Percentiles rank a stretch among this genome's conserved stretches.
Evolutionary conservation across 805 yeast genomes (phyloP).

Genomic region (Lipomyces kockii): DNA sequence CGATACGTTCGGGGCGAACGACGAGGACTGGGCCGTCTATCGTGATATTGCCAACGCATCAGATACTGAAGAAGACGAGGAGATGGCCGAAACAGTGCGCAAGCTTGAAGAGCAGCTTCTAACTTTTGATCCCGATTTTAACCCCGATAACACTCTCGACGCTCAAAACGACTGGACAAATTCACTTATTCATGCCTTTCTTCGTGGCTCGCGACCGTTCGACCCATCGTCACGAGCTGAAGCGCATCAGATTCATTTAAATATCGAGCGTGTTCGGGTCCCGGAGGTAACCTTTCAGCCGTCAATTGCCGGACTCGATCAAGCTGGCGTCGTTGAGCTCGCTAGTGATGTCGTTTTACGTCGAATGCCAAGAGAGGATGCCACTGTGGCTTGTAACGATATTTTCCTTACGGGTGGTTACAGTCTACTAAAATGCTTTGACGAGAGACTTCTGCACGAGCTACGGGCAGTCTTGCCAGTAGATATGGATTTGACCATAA

Average conservation of each 20-base stretch:
- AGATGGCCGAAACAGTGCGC: slow-evolving; percentile 45
- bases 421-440: slow-evolving; percentile 66
- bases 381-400: slow-evolving; percentile 55
- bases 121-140: slow-evolving; percentile 82
- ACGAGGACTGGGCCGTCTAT: slow-evolving; percentile 93
- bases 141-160: slow-evolving; percentile 71
- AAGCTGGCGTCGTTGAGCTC: slow-evolving; percentile 88
- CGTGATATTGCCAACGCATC: slow-evolving; percentile 76
- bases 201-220: slow-evolving; percentile 82
- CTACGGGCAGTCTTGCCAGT: slow-evolving; percentile 72
- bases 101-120: slow-evolving; percentile 73
- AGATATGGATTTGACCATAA: slow-evolving; percentile 62
- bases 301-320: slow-evolving; percentile 90
- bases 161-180: slow-evolving; percentile 84
- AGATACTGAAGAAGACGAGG: slow-evolving; percentile 76
- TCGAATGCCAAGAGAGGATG: slow-evolving; percentile 61
- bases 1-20: slow-evolving; percentile 93
- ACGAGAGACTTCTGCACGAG: slow-evolving; percentile 69
- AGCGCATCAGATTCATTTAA: slow-evolving; percentile 87
- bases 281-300: slow-evolving; percentile 96
- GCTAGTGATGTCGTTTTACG: slow-evolving; percentile 66
- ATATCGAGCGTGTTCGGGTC: slow-evolving; percentile 86
- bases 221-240: slow-evolving; percentile 83
- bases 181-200: slow-evolving; percentile 76
- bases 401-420: slow-evolving; percentile 88